Evolutionary conservation across 1,284 basidiomycete species (phyloP).

Genomic region (Trichosporon asahii): DNA sequence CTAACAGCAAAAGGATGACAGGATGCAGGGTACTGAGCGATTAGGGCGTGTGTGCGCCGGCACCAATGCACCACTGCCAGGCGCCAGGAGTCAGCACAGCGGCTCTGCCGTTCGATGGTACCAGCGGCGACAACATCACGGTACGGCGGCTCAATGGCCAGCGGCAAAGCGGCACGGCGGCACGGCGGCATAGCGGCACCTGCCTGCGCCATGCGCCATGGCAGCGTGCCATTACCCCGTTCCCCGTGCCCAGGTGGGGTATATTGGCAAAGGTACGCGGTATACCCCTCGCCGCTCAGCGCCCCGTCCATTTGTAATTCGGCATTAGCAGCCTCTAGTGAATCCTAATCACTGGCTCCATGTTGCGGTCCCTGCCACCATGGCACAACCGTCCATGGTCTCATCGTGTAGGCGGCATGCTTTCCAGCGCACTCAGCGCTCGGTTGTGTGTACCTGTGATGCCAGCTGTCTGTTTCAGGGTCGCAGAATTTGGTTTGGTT

Average conservation of each 20-base stretch:
- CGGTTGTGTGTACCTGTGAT: neutral
- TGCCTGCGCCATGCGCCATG: neutral
- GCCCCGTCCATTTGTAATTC: neutral
- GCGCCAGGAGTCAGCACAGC: neutral
- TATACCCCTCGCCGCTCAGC: neutral
- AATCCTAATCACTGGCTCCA: neutral
- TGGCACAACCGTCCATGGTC: neutral
- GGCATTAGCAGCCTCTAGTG: neutral
- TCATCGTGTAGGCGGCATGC: neutral
- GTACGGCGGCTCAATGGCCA: neutral
- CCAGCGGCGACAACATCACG: too few species aligned
- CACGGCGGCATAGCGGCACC: neutral
- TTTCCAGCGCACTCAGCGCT: neutral
- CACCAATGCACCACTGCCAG: neutral
- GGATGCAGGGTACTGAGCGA: neutral
- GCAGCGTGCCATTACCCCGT: neutral
- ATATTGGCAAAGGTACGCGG: neutral
- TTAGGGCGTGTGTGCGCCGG: neutral
- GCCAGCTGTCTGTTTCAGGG: neutral
- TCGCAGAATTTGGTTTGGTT: neutral
- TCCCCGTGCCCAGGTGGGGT: neutral
- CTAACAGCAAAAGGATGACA: neutral
- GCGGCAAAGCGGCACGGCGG: neutral
- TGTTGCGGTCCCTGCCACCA: neutral
- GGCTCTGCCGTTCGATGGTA: too few species aligned